A percentile compares a stretch with the other conserved stretches of the same genome.
Conservation (phyloP, 2,329 filamentous ascomycete species). For the Apiospora malaysiana region DNA sequence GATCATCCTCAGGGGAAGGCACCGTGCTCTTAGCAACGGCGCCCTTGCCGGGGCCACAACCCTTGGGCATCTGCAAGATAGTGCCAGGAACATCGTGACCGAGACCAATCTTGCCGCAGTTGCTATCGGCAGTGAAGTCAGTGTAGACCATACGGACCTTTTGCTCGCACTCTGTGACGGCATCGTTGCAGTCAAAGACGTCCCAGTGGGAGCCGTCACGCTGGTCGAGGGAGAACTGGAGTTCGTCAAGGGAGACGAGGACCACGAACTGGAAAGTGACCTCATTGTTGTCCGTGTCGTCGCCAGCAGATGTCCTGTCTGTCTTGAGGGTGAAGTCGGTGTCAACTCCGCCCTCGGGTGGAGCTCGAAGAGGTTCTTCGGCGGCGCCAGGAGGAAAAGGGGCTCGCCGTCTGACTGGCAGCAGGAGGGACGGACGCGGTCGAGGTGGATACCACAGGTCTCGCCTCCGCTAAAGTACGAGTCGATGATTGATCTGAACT, state of each 20-base stretch:
- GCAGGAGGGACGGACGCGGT: constrained; percentile 39
- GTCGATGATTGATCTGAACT: too few relatives aligned
- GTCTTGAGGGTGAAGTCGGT: constrained; percentile 38
- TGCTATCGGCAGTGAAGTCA: constrained; percentile 40
- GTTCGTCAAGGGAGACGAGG: constrained; percentile 39
- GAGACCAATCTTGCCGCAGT: constrained; percentile 45
- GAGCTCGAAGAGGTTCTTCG: constrained; percentile 43
- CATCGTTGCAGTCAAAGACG: constrained; percentile 44
- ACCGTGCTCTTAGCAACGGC: constrained; percentile 46
- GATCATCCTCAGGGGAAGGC: too few relatives aligned
- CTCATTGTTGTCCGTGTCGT: constrained; percentile 37
- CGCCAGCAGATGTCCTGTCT: constrained; percentile 36
- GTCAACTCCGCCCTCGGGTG: constrained; percentile 40
- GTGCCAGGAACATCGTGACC: constrained; percentile 45
- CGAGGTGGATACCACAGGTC: constrained; percentile 28
- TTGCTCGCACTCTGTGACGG: constrained; percentile 35
- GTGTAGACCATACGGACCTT: constrained; percentile 46
- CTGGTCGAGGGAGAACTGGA: constrained; percentile 44
- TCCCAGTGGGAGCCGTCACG: constrained; percentile 53
- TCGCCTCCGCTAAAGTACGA: too few relatives aligned
- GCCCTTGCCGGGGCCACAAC: constrained; percentile 47
- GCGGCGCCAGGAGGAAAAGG: too few relatives aligned
- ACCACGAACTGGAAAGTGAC: constrained; percentile 42
- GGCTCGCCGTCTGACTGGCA: constrained; percentile 38
- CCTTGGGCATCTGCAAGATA: constrained; percentile 47